These are phyloP conservation scores for Aspergillus melleus DNA, from an alignment of 2,329 filamentous ascomycete species.

Conservation along the genomic window DNA sequence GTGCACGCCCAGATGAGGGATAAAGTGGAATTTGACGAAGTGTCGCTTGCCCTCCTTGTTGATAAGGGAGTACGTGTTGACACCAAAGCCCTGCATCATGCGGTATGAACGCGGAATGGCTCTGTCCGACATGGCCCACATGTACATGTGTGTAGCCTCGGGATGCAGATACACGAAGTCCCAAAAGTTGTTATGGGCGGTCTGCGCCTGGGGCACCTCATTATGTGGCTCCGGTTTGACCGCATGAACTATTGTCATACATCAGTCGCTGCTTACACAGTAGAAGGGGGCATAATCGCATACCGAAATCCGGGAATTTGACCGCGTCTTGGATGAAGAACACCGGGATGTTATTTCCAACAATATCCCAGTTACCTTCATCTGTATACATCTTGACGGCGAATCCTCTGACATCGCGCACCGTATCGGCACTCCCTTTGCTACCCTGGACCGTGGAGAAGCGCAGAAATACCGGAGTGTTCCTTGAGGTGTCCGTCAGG, in stretches of 20 bases:
- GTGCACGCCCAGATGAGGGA: conserved; percentile 35
- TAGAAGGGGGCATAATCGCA: not conserved
- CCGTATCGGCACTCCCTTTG: conserved; percentile 72
- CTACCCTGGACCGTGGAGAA: conserved; percentile 75
- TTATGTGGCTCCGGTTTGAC: conserved; percentile 44
- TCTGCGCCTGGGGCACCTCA: conserved; percentile 52
- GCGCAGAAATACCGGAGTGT: conserved; percentile 65
- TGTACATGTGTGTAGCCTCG: conserved; percentile 36
- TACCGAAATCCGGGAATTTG: conserved; percentile 53
- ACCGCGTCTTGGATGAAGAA: conserved; percentile 46
- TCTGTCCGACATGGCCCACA: conserved; percentile 38
- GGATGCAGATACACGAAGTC: conserved; percentile 38
- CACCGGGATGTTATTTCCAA: conserved; percentile 65
- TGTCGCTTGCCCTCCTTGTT: conserved; percentile 36
- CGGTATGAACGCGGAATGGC: conserved; percentile 37
- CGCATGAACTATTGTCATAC: conserved; percentile 64
- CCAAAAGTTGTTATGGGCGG: conserved; percentile 54
- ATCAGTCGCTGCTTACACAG: not conserved
- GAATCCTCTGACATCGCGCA: conserved; percentile 75
- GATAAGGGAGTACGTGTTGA: conserved; percentile 36
- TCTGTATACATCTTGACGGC: conserved; percentile 73
- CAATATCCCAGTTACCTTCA: conserved; percentile 73
- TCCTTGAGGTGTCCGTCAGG: conserved; percentile 66
- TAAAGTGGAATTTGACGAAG: conserved; percentile 39
- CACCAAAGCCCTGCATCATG: conserved; percentile 41